phyloP scores from a whole-genome alignment of 768 basidiomycete genomes.

The Boletales sp. region DNA sequence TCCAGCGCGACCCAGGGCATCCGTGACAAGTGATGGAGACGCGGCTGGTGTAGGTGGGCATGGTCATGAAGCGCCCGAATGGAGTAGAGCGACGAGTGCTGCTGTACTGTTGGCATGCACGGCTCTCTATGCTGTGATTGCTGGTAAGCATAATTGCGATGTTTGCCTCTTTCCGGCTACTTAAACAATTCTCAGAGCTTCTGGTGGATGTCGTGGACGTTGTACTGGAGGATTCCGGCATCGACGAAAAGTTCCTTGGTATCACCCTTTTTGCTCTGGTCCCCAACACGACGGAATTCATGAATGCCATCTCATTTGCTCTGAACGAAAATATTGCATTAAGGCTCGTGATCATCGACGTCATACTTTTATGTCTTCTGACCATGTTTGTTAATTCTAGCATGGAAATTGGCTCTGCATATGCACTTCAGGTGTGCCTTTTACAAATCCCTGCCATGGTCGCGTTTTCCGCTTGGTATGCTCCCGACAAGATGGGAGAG shows the following conservation, averaged over 20 bases:
- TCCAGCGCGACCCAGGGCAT: conserved; percentile 44
- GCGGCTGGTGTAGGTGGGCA: conserved; percentile 56
- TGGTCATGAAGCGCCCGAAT: conserved; percentile 94
- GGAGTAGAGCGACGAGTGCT: conserved; percentile 88
- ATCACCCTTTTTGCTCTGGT: conserved; percentile 95
- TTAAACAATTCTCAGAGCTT: conserved; percentile 55
- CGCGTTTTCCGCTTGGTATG: conserved; percentile 95
- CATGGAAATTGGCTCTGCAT: conserved; percentile 99
- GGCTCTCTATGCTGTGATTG: conserved; percentile 89
- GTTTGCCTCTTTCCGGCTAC: conserved; percentile 1
- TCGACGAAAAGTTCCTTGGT: conserved; percentile 97
- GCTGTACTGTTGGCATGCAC: conserved; percentile 90
- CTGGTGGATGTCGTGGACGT: conserved; percentile 95
- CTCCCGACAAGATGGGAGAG: conserved; percentile 81
- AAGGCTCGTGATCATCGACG: conserved; percentile 51
- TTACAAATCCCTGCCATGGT: conserved; percentile 99
- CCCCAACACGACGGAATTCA: conserved; percentile 98
- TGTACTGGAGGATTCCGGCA: conserved; percentile 82
- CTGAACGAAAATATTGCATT: conserved; percentile 95
- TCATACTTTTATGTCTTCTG: background rate
- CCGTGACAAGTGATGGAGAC: conserved; percentile 37
- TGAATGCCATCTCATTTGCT: conserved; percentile 99
- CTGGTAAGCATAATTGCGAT: conserved; percentile 55
- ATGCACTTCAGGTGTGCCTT: conserved; percentile 96
- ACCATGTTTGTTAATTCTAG: conserved; percentile 37